Evolutionary conservation across 1,139 yeast species (phyloP).

Genomic region (Taphrina flavorubra): DNA sequence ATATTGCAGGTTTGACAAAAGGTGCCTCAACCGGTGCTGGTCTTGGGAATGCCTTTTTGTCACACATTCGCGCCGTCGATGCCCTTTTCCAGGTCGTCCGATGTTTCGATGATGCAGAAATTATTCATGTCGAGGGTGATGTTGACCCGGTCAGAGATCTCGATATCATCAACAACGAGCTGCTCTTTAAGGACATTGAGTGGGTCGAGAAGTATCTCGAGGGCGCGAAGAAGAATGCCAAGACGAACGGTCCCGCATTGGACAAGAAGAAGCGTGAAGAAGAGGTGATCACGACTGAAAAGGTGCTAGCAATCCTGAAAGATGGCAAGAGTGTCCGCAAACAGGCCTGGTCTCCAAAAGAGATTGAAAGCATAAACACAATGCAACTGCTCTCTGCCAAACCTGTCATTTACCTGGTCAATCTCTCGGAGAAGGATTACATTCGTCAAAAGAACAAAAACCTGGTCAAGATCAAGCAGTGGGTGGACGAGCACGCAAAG

Average conservation of each 20-base stretch:
- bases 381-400: conserved; percentile 87
- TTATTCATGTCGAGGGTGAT: conserved; percentile 96
- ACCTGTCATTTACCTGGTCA: conserved; percentile 93
- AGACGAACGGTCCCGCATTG: conserved; percentile 92
- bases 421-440: conserved; percentile 91
- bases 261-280: conserved; percentile 95
- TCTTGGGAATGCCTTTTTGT: conserved; percentile 95
- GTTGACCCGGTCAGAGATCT: conserved; percentile 95
- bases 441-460: conserved; percentile 98
- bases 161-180: conserved; percentile 88
- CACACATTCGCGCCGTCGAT: conserved; percentile 97
- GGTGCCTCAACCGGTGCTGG: conserved; percentile 99
- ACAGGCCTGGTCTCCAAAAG: conserved; percentile 86
- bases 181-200: conserved; percentile 95
- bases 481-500: conserved; percentile 93
- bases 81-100: conserved; percentile 97
- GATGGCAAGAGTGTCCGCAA: conserved; percentile 81
- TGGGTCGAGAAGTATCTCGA: conserved; percentile 91
- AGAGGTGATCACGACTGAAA: conserved; percentile 81
- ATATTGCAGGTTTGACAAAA: conserved; percentile 96
- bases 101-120: conserved; percentile 97
- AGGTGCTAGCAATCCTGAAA: conserved; percentile 75
- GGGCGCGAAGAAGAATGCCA: conserved; percentile 81
- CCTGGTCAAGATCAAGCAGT: conserved; percentile 85
- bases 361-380: conserved; percentile 84